Conservation (phyloP, 208 protist genomes). For the Crithidia acanthocephali region DNA sequence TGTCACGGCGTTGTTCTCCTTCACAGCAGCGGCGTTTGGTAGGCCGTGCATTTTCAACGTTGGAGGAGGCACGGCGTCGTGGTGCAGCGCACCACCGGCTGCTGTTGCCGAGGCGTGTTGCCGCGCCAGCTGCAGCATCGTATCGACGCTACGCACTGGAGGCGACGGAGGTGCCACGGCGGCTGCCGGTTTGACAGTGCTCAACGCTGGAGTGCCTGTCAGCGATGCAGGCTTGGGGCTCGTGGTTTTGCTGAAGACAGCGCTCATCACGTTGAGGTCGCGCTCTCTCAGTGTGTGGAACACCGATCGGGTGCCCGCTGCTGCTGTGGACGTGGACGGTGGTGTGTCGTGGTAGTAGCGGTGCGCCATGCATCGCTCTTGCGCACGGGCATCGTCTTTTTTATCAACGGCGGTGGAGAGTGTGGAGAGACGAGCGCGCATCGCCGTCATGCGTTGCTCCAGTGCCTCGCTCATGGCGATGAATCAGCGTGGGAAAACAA, state of each 20-base stretch:
- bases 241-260: not conserved
- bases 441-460: slow-evolving; percentile 26
- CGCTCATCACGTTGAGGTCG: slow-evolving; percentile 1
- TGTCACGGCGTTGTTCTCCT: too few relatives aligned
- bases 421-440: slow-evolving; percentile 26
- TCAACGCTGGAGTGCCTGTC: not conserved
- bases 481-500: too few relatives aligned
- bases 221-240: not conserved
- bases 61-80: too few relatives aligned
- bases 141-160: not conserved
- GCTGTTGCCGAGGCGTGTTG: slow-evolving; percentile 17
- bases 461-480: slow-evolving; percentile 12
- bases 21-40: too few relatives aligned
- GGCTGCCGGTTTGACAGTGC: not conserved
- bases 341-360: slow-evolving; percentile 21
- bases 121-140: slow-evolving; percentile 34
- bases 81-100: not conserved
- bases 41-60: too few relatives aligned
- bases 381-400: slow-evolving; percentile 5
- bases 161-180: too few relatives aligned
- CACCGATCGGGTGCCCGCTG: not conserved
- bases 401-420: slow-evolving; percentile 17
- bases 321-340: not conserved
- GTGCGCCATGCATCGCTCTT: slow-evolving; percentile 1
- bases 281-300: not conserved